phyloP scores from a whole-genome alignment of 139 green algal species.

The Tetradesmus lagerheimii region DNA sequence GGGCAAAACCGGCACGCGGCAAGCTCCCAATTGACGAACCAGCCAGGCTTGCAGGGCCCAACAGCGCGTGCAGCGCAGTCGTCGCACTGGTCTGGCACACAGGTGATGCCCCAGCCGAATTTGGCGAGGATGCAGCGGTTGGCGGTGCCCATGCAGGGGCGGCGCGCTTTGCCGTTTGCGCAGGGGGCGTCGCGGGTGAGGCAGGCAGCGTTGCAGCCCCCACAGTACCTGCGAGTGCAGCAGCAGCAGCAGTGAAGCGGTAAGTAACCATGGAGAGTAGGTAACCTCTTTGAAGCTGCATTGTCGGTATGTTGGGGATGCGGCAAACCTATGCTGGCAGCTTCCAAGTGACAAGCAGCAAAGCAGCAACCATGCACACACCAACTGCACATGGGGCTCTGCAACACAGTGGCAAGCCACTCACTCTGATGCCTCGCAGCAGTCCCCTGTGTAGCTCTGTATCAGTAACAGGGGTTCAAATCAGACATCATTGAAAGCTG shows the following conservation, averaged over 20 bases:
- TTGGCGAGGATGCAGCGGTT: conserved; percentile 16
- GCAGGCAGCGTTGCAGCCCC: conserved; percentile 11
- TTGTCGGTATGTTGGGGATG: too few relatives aligned
- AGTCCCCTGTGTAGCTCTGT: too few relatives aligned
- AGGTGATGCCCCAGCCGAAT: neutral
- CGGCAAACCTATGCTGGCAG: too few relatives aligned
- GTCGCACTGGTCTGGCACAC: conserved; percentile 22
- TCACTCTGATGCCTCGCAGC: too few relatives aligned
- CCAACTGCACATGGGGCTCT: too few relatives aligned
- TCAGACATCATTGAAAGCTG: too few relatives aligned
- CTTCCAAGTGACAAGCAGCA: too few relatives aligned
- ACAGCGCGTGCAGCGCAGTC: neutral
- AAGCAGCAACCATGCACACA: too few relatives aligned
- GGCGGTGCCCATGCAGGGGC: conserved; percentile 1
- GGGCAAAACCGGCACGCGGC: neutral
- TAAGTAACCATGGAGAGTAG: too few relatives aligned
- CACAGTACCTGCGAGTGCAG: conserved; percentile 18
- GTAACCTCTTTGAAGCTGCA: too few relatives aligned
- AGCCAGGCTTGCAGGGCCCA: neutral
- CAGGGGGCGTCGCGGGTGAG: neutral
- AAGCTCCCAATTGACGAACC: neutral
- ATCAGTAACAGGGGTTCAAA: too few relatives aligned
- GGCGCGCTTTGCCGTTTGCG: neutral
- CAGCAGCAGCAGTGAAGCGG: neutral
- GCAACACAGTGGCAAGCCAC: too few relatives aligned